Evolutionary conservation across 2,329 filamentous ascomycete genomes (phyloP), one percentile per base, ranked within the genome.

Genomic region (Hypomyces perniciosus): DNA sequence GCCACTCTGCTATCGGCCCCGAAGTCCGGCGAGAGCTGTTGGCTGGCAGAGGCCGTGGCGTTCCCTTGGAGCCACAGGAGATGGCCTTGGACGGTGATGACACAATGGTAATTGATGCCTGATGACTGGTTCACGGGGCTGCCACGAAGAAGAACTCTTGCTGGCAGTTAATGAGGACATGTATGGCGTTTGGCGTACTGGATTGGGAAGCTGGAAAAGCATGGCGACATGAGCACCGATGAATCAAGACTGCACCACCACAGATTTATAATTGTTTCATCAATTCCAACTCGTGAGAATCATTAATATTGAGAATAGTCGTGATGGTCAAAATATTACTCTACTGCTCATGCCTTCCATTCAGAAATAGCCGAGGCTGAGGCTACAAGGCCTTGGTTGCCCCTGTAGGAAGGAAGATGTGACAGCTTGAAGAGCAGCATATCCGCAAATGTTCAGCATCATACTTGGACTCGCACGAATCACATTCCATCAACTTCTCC

Each of bases 11-110:
- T 54, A 96, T 99, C 57, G 90, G 90, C 0, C 90, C 93, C 0
- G 93, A 97, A 66, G 88, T 97, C 28, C 77, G 93, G 59, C 83
- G 90, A 61, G 92, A 99, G 67, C 66, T 99, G 62, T 70, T 97
- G 44, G 90, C 90, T 28, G 93, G 93, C 2, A 79, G 93, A 68
- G 92, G 90, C 2, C 80, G 93, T 56, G 92, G 92, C 35, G 82
- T 92, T 5, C 67, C 68, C 1, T 65, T 84, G 26, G 85, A 88
- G 66, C 79, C 69, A 57, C 74, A 70, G 63, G 78, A 62, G 58
- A 72, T 70, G 57, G 73, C 65, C 27, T 72, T 80, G 59, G 83
- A 90, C 59, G 91, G 88, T 8, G 89, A 97, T 66, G 92, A 97
- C 73, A 96, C 90, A 12, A 96, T 96, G 90, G 75, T 90, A 63